Percentiles rank a stretch among this genome's conserved stretches.
Conservation (phyloP, 2,329 filamentous ascomycete species). For the Pyricularia grisea region DNA sequence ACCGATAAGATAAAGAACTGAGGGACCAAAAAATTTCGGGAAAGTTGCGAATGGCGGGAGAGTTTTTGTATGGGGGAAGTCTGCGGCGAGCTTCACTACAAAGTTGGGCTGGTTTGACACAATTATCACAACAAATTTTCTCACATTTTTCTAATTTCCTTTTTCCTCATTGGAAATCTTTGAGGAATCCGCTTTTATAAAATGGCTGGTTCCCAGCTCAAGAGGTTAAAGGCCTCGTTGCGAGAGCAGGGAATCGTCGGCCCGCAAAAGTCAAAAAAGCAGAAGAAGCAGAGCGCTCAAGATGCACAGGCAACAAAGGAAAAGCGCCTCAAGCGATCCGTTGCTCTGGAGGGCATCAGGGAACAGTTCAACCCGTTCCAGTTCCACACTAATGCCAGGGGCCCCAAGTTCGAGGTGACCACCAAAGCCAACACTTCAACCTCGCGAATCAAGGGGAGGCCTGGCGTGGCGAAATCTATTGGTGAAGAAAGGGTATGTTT, state of each 20-base stretch:
- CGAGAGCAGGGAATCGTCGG: slow-evolving; percentile 83
- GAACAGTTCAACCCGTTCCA: slow-evolving; percentile 99
- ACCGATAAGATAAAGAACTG: slow-evolving; percentile 20
- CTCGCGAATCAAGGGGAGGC: slow-evolving; percentile 59
- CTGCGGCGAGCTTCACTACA: not conserved
- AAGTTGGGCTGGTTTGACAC: not conserved
- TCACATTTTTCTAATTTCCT: not conserved
- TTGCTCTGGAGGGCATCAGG: slow-evolving; percentile 75
- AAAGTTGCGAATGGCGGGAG: not conserved
- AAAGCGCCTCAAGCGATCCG: slow-evolving; percentile 67
- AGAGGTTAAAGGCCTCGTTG: slow-evolving; percentile 86
- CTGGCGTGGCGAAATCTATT: slow-evolving; percentile 73
- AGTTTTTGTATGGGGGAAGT: not conserved
- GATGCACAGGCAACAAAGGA: slow-evolving; percentile 56
- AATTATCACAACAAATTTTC: not conserved
- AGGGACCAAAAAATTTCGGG: not conserved
- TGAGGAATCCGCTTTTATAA: slow-evolving; percentile 4
- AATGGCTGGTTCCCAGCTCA: slow-evolving; percentile 95
- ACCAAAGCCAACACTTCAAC: slow-evolving; percentile 47
- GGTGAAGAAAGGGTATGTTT: slow-evolving; percentile 70
- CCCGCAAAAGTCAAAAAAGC: slow-evolving; percentile 91
- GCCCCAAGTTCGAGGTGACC: slow-evolving; percentile 78
- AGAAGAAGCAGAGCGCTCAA: slow-evolving; percentile 66
- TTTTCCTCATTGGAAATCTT: not conserved
- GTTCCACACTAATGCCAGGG: slow-evolving; percentile 68